Percentiles rank a stretch among this genome's conserved stretches.
Conservation (phyloP, 345 rosid species). For the Rhizophora apiculata region DNA sequence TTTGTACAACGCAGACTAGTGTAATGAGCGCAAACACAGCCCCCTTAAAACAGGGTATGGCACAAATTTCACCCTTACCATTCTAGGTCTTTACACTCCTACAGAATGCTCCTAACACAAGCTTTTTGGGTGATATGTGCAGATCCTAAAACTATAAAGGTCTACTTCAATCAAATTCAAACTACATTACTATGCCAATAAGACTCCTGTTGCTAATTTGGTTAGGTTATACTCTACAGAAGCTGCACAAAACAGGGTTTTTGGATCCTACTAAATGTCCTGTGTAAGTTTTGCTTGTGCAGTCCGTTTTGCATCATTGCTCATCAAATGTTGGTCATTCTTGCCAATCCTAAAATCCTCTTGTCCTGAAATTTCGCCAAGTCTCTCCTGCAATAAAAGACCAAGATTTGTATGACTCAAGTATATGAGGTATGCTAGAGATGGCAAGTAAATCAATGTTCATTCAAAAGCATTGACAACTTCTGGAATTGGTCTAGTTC, state of each 20-base stretch:
- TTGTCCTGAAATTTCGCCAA: slow-evolving; percentile 50
- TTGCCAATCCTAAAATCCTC: slow-evolving; percentile 50
- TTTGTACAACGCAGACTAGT: slow-evolving; percentile 2
- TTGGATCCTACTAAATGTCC: slow-evolving; percentile 15
- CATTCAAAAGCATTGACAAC: not conserved
- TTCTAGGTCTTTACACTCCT: slow-evolving; percentile 14
- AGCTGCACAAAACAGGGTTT: not conserved
- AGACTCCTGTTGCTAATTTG: slow-evolving; percentile 17
- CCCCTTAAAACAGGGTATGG: slow-evolving; percentile 19
- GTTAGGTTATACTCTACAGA: slow-evolving; percentile 21
- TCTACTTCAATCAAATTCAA: slow-evolving; percentile 14
- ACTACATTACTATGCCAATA: slow-evolving; percentile 20
- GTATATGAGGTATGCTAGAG: too few relatives aligned
- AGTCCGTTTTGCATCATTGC: slow-evolving; percentile 30
- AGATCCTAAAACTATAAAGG: slow-evolving; percentile 18
- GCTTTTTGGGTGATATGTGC: slow-evolving; percentile 13
- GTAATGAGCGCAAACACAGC: slow-evolving; percentile 11
- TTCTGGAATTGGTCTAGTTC: too few relatives aligned
- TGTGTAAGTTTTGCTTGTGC: slow-evolving; percentile 19
- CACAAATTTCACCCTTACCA: slow-evolving; percentile 20
- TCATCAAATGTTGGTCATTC: slow-evolving; percentile 40
- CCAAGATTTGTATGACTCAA: not conserved
- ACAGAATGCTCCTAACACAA: slow-evolving; percentile 6
- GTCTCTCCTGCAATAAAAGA: slow-evolving; percentile 56
- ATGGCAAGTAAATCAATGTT: too few relatives aligned